Conservation (phyloP, 2,329 filamentous ascomycete genomes). For the Furcasterigmium sp. region DNA sequence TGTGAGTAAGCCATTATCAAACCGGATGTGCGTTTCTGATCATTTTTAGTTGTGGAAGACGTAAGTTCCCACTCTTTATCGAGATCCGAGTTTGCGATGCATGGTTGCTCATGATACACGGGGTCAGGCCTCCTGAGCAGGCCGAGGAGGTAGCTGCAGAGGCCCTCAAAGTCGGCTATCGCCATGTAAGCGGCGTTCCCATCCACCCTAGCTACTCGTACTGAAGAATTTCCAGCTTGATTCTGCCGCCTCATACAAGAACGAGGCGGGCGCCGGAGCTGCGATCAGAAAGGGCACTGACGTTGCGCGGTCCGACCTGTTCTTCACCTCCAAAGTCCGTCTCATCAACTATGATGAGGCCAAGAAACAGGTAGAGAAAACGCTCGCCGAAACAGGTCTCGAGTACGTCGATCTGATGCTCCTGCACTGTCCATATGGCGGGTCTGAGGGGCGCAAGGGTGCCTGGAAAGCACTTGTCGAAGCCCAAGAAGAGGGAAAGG, state of each 20-base stretch:
- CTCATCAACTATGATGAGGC: slow-evolving; percentile 54
- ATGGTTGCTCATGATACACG: too few relatives aligned
- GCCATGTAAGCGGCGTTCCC: slow-evolving; percentile 34
- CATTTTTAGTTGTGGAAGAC: slow-evolving; percentile 43
- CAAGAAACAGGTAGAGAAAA: slow-evolving; percentile 57
- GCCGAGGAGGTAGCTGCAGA: slow-evolving; percentile 34
- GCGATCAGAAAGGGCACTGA: slow-evolving; percentile 34
- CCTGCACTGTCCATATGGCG: slow-evolving; percentile 57
- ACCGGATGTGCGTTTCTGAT: neutral
- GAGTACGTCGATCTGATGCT: slow-evolving; percentile 64
- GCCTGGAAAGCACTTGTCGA: slow-evolving; percentile 61
- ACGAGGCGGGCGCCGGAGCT: slow-evolving; percentile 43
- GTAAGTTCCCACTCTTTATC: slow-evolving; percentile 24
- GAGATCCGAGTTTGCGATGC: neutral
- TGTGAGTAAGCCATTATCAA: slow-evolving; percentile 28
- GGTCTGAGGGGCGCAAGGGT: slow-evolving; percentile 47
- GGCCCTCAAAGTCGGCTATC: slow-evolving; percentile 46
- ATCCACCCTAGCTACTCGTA: neutral
- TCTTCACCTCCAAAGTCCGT: slow-evolving; percentile 51
- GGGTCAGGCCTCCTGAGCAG: slow-evolving; percentile 26
- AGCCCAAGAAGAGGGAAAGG: slow-evolving; percentile 54
- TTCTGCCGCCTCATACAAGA: slow-evolving; percentile 45
- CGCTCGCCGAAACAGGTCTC: slow-evolving; percentile 56
- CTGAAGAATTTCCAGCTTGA: slow-evolving; percentile 34
- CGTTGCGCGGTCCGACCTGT: slow-evolving; percentile 41